Evolutionary conservation across 2,329 filamentous ascomycete species (phyloP).

Genomic region (Fusarium zealandicum): DNA sequence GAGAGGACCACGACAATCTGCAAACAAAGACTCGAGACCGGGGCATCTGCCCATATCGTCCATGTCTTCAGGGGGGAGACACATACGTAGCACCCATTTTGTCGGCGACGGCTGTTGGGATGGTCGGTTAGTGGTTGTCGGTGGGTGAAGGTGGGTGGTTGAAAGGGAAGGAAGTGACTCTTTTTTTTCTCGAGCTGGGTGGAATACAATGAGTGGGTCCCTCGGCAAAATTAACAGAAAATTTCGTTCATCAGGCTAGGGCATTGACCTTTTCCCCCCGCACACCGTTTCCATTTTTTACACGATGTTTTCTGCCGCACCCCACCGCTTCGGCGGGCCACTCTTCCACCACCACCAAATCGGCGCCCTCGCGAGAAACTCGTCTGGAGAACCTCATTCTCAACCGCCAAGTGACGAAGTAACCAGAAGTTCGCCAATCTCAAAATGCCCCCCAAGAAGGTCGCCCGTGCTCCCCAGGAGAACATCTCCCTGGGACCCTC

Average conservation of each 20-base stretch:
- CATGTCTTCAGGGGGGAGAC: slow-evolving; percentile 49
- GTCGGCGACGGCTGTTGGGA: slow-evolving; percentile 49
- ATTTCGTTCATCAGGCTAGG: slow-evolving; percentile 39
- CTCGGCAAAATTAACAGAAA: slow-evolving; percentile 6
- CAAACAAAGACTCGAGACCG: slow-evolving; percentile 58
- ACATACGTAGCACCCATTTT: slow-evolving; percentile 64
- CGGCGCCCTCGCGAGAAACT: slow-evolving; percentile 38
- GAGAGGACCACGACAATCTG: slow-evolving; percentile 87
- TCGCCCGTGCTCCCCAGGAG: slow-evolving; percentile 80
- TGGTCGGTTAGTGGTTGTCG: slow-evolving; percentile 51
- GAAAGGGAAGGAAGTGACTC: slow-evolving; percentile 8
- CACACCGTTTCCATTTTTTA: slow-evolving; percentile 34
- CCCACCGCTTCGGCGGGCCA: slow-evolving; percentile 46
- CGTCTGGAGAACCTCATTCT: slow-evolving; percentile 43
- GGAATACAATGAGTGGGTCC: slow-evolving; percentile 11
- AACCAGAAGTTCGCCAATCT: slow-evolving; percentile 48
- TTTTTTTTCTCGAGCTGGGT: slow-evolving; percentile 31
- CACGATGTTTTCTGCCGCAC: slow-evolving; percentile 47
- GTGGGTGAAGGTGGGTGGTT: slow-evolving; percentile 33
- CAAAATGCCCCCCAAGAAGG: slow-evolving; percentile 95
- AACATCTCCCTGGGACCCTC: slow-evolving; percentile 98
- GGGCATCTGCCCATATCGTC: slow-evolving; percentile 48
- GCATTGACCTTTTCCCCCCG: slow-evolving; percentile 38
- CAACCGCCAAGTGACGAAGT: slow-evolving; percentile 46
- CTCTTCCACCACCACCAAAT: slow-evolving; percentile 41